A percentile compares a stretch with the other conserved stretches of the same genome.
phyloP scores from a whole-genome alignment of 768 basidiomycete species.

The Russula sp. region DNA sequence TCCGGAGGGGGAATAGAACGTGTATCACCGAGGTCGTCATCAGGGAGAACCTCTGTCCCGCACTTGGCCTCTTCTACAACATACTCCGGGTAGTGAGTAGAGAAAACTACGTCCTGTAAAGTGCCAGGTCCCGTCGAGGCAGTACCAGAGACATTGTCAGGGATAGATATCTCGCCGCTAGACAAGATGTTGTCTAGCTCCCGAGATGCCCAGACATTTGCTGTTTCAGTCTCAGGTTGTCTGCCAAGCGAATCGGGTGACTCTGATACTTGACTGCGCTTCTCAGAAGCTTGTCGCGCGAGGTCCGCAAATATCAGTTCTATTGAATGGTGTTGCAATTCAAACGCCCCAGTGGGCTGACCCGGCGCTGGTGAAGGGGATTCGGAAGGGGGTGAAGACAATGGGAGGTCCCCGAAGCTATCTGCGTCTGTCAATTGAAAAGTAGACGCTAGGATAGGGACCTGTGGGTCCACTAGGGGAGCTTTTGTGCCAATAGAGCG shows the following conservation, averaged over 20 bases:
- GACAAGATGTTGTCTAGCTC: slow-evolving; percentile 13
- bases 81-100: slow-evolving; percentile 2
- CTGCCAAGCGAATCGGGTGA: neutral
- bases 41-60: neutral
- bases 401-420: slow-evolving; percentile 20
- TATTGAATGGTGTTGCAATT: neutral
- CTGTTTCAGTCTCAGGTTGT: neutral
- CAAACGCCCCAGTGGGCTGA: neutral
- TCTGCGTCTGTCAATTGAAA: slow-evolving; percentile 16
- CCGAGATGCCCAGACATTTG: slow-evolving; percentile 9
- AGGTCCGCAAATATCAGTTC: slow-evolving; percentile 14
- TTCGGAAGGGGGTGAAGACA: slow-evolving; percentile 15
- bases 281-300: neutral
- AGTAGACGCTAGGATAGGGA: neutral
- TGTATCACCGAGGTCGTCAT: slow-evolving; percentile 5
- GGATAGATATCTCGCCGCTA: neutral
- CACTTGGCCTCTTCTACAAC: slow-evolving; percentile 8
- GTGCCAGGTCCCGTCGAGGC: neutral
- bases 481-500: neutral
- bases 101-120: neutral
- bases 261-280: neutral
- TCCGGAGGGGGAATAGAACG: slow-evolving; percentile 9
- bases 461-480: neutral
- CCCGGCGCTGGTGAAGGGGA: slow-evolving; percentile 3
- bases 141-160: neutral